Evolutionary conservation across 140 eudicot species (phyloP).

Genomic region (Flaveria floridana): DNA sequence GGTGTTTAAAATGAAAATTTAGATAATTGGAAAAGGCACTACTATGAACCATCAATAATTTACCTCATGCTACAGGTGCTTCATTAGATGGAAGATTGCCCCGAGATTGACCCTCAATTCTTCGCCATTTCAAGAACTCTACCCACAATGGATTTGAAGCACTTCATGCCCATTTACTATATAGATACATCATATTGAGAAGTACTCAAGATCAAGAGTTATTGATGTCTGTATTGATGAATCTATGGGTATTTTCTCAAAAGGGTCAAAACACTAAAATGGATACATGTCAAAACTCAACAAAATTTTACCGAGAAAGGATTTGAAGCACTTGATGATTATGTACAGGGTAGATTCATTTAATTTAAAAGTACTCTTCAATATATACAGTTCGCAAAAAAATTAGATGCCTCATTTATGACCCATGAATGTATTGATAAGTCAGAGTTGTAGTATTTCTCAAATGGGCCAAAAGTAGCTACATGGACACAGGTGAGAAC

Average conservation of each 20-base stretch:
- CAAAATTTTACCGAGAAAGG: background rate
- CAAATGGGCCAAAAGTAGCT: background rate
- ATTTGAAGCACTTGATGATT: background rate
- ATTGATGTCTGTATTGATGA: background rate
- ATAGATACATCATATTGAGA: background rate
- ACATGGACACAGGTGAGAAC: background rate
- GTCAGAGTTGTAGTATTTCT: background rate
- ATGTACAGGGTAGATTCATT: background rate
- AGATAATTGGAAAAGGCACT: background rate
- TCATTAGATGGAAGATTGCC: slow-evolving; percentile 1
- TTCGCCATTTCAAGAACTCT: slow-evolving; percentile 14
- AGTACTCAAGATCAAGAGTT: background rate
- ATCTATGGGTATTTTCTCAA: background rate
- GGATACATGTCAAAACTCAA: background rate
- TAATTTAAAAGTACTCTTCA: background rate
- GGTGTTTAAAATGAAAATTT: background rate
- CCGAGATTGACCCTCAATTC: background rate
- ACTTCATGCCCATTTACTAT: background rate
- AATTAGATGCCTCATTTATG: no score
- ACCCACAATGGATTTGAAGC: background rate
- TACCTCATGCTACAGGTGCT: slow-evolving; percentile 20
- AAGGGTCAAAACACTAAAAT: background rate
- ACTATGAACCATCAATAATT: slow-evolving; percentile 3
- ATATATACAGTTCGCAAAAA: background rate
- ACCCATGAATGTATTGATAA: background rate